A percentile compares a stretch with the other conserved stretches of the same genome.
Evolutionary conservation across 2,329 filamentous ascomycete species (phyloP).

Genomic region (Elsinoe fawcettii): DNA sequence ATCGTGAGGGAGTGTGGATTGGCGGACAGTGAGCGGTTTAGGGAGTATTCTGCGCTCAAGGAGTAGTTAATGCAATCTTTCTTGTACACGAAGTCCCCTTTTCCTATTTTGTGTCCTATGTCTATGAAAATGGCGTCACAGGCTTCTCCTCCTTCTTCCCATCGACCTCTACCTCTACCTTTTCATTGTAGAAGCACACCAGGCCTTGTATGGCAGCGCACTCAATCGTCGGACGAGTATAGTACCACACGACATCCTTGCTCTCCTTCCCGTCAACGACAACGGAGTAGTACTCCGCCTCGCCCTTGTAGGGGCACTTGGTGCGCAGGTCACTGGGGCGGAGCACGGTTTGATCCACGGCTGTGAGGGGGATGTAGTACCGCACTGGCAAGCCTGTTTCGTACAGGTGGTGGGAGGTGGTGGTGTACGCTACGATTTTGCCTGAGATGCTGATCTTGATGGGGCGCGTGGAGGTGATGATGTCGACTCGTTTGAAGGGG

Average conservation of each 20-base stretch:
- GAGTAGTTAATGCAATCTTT: neutral
- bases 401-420: constrained; percentile 45
- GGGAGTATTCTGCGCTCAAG: constrained; percentile 53
- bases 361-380: constrained; percentile 51
- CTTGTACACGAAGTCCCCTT: neutral
- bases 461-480: constrained; percentile 47
- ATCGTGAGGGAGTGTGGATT: constrained; percentile 61
- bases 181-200: constrained; percentile 60
- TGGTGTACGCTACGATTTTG: constrained; percentile 40
- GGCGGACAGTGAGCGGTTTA: constrained; percentile 58
- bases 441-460: constrained; percentile 46
- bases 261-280: constrained; percentile 38
- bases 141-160: constrained; percentile 28
- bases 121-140: constrained; percentile 25
- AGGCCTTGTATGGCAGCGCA: constrained; percentile 47
- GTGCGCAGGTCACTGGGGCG: constrained; percentile 46
- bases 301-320: constrained; percentile 60
- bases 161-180: constrained; percentile 54
- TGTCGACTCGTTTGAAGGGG: constrained; percentile 58
- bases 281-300: constrained; percentile 55
- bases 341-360: constrained; percentile 38
- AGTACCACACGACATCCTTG: constrained; percentile 56
- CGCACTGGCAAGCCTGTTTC: constrained; percentile 54
- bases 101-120: neutral
- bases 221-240: constrained; percentile 50